Conservation (phyloP, 352 stramenopile species). For the Globisporangium perplexum region DNA sequence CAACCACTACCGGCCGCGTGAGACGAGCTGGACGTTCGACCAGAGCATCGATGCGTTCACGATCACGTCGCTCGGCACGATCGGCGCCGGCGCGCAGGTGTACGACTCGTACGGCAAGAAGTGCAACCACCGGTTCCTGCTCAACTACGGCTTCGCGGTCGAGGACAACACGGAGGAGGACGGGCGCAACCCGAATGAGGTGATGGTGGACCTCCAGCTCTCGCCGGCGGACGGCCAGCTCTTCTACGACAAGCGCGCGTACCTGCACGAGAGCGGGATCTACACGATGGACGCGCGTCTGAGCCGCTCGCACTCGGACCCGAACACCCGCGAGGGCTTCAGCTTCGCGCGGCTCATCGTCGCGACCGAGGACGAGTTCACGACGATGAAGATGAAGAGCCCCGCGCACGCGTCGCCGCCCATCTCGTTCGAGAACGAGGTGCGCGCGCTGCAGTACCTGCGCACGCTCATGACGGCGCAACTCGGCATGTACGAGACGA, state of each 20-base stretch:
- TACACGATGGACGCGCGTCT: conserved; percentile 85
- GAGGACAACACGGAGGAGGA: conserved; percentile 98
- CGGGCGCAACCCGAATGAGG: conserved; percentile 98
- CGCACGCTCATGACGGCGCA: conserved; percentile 76
- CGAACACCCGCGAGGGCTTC: conserved; percentile 82
- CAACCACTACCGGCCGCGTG: conserved; percentile 97
- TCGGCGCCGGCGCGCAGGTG: conserved; percentile 88
- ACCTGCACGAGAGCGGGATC: conserved; percentile 82
- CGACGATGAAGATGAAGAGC: conserved; percentile 74
- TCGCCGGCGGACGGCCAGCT: conserved; percentile 50
- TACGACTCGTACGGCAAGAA: conserved; percentile 99
- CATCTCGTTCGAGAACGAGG: conserved; percentile 84
- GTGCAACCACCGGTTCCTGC: conserved; percentile 99
- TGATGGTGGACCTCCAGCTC: conserved; percentile 87
- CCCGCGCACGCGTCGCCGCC: conserved; percentile 71
- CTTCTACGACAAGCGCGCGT: conserved; percentile 82
- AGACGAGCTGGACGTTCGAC: conserved; percentile 95
- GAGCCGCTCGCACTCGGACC: conserved; percentile 78
- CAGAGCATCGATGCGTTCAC: conserved; percentile 81
- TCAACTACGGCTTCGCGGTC: conserved; percentile 99
- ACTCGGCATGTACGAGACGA: conserved; percentile 76
- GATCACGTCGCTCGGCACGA: conserved; percentile 84
- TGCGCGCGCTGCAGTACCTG: conserved; percentile 69
- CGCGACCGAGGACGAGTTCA: conserved; percentile 79
- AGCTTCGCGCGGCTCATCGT: conserved; percentile 84